Evolutionary conservation across 768 basidiomycete genomes (phyloP).

Genomic region (Nevesoporus exiguus): DNA sequence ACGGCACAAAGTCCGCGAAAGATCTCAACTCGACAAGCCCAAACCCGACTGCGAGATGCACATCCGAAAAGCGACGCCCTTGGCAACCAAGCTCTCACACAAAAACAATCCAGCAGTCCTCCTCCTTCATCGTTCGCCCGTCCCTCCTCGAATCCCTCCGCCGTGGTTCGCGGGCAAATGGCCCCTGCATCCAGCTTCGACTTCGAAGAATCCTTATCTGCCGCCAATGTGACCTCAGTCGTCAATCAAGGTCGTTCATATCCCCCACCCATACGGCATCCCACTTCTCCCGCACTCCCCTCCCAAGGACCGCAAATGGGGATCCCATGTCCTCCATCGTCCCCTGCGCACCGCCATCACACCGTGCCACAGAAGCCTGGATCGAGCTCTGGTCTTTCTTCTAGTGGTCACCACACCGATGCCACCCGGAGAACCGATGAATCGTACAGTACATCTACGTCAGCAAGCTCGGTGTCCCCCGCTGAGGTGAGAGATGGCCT

Average conservation of each 20-base stretch:
- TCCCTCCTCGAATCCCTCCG: conserved; percentile 5
- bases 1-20: conserved; percentile 12
- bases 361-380: conserved; percentile 21
- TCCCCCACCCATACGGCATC: conserved; percentile 24
- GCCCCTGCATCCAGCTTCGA: conserved; percentile 19
- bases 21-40: conserved; percentile 4
- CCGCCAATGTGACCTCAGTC: conserved; percentile 29
- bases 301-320: conserved; percentile 10
- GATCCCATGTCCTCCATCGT: conserved; percentile 5
- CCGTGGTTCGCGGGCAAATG: conserved; percentile 26
- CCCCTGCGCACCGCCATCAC: conserved; percentile 8
- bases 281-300: conserved; percentile 20
- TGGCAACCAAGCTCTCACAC: conserved; percentile 16
- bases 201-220: conserved; percentile 30
- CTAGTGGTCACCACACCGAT: conserved; percentile 26
- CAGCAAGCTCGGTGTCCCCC: conserved; percentile 22
- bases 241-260: conserved; percentile 33
- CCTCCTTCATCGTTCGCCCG: neutral
- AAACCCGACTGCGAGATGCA: neutral
- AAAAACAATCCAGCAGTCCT: neutral
- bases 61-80: conserved; percentile 13
- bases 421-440: conserved; percentile 22
- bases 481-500: conserved; percentile 21
- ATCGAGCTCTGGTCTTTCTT: conserved; percentile 26
- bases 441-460: conserved; percentile 23